Evolutionary conservation across 345 rosid genomes (phyloP), one percentile per base, ranked within the genome.

Genomic region (Populus davidiana): DNA sequence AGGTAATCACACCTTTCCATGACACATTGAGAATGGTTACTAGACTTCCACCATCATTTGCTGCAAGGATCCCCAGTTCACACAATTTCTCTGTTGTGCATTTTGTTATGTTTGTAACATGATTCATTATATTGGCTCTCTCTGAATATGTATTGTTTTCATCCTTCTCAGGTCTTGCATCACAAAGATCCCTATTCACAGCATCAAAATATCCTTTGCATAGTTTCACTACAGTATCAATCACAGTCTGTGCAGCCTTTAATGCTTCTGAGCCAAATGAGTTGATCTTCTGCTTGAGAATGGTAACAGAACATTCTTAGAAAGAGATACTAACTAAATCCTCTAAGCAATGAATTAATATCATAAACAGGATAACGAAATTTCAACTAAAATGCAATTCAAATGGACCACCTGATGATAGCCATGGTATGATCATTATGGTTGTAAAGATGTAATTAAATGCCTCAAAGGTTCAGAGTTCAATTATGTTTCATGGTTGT

Each of bases 1-100:
- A 89, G 38, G 87, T 78, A 75, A 92, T 93, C 79, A 93, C 93
- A 77, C 98, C 98, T 86, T 92, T 96, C 99, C 96, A 93, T 52
- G 97, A 91, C 74, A 89, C 82, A 84, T 93, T 96, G 74, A 96
- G 96, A 84, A 96, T 85, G 81, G 88, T 77, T 75, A 93, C 99
- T 73, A 96, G 91, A 85, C 73, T 88, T 35, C 98, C 99, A 85
- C 98, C 96, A 61, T 81, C 90, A 82, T 81, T 88, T 71, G 97
- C 96, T 54, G 98, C 94, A 75, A 92, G 75, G 78, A 86, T 83
- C 33, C 96, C 98, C 66, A 96, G 81, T 52, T 92, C 92, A 80
- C 88, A 86, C 69, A 96, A 81, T 54, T 88, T 88, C 67, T 88
- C 89, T 79, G 90, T 69, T 18, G 91, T 78, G 47, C 79, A 76